Evolutionary conservation across 768 basidiomycete genomes (phyloP).

Genomic region (Tylopilus rubrobrunneus): DNA sequence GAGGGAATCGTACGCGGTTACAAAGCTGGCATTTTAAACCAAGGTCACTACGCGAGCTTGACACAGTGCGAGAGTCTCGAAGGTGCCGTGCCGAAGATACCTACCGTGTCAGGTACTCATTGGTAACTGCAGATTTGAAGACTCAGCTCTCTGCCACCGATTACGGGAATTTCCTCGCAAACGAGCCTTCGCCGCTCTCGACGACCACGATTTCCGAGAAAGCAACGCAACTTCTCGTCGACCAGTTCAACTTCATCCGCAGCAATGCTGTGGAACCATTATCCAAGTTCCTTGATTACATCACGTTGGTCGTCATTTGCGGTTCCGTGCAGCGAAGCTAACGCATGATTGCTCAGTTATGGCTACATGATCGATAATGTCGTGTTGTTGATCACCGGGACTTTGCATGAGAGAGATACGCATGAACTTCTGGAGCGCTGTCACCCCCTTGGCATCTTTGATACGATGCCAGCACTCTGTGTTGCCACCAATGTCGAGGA

Average conservation of each 20-base stretch:
- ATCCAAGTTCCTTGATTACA: slow-evolving; percentile 92
- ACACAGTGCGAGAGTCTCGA: slow-evolving; percentile 97
- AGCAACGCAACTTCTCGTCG: slow-evolving; percentile 91
- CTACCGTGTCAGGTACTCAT: slow-evolving; percentile 1
- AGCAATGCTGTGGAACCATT: slow-evolving; percentile 90
- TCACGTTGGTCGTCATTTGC: slow-evolving; percentile 66
- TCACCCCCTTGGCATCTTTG: slow-evolving; percentile 95
- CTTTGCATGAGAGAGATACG: slow-evolving; percentile 94
- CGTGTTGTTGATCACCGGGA: slow-evolving; percentile 94
- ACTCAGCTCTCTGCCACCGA: slow-evolving; percentile 96
- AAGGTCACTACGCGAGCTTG: slow-evolving; percentile 87
- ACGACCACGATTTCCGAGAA: slow-evolving; percentile 96
- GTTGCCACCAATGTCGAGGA: slow-evolving; percentile 99
- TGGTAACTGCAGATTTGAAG: slow-evolving; percentile 68
- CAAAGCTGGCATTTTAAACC: slow-evolving; percentile 87
- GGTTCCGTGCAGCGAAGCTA: slow-evolving; percentile 1
- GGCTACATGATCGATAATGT: slow-evolving; percentile 99
- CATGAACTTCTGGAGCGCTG: slow-evolving; percentile 95
- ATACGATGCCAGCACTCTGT: slow-evolving; percentile 98
- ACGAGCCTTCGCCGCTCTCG: slow-evolving; percentile 89
- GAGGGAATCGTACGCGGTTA: slow-evolving; percentile 88
- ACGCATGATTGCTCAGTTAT: slow-evolving; percentile 51
- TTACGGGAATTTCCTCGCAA: slow-evolving; percentile 97
- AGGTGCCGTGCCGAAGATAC: slow-evolving; percentile 46
- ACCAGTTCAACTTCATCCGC: slow-evolving; percentile 94